A percentile compares a stretch with the other conserved stretches of the same genome.
Conservation (phyloP, 2,329 filamentous ascomycete species). For the Elsinoe ampelina region DNA sequence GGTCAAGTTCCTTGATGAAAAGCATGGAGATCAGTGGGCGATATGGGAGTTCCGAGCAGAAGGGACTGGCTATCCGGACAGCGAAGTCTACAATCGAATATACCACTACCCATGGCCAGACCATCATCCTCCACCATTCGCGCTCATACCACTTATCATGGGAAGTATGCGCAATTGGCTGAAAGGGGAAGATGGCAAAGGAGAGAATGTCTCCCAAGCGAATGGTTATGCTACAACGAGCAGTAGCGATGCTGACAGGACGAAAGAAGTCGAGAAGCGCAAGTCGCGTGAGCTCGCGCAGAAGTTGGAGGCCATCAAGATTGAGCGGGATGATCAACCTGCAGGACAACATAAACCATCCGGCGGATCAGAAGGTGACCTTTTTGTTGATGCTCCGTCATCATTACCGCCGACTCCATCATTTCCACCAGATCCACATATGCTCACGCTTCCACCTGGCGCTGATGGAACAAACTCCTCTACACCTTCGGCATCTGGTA, state of each 20-base stretch:
- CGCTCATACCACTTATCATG: constrained; percentile 78
- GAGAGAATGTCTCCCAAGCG: not conserved
- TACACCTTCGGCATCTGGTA: not conserved
- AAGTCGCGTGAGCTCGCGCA: not conserved
- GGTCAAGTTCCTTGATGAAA: constrained; percentile 76
- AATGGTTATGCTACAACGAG: not conserved
- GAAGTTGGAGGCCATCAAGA: constrained; percentile 5
- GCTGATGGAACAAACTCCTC: not conserved
- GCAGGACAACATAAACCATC: not conserved
- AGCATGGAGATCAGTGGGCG: constrained; percentile 76
- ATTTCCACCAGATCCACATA: not conserved
- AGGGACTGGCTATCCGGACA: constrained; percentile 89
- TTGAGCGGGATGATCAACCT: not conserved
- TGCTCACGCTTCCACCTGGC: not conserved
- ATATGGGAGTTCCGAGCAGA: constrained; percentile 98
- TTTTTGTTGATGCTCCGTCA: not conserved
- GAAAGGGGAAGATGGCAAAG: constrained; percentile 23
- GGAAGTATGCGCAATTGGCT: constrained; percentile 90
- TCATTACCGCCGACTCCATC: not conserved
- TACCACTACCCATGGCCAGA: constrained; percentile 94
- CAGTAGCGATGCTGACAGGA: not conserved
- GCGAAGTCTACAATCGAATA: constrained; percentile 74
- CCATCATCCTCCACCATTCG: constrained; percentile 91
- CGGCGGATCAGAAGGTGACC: not conserved
- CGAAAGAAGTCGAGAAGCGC: not conserved